Base-by-base conservation (phyloP, 129 eudicot genomes). In the Arctium minus region DNA sequence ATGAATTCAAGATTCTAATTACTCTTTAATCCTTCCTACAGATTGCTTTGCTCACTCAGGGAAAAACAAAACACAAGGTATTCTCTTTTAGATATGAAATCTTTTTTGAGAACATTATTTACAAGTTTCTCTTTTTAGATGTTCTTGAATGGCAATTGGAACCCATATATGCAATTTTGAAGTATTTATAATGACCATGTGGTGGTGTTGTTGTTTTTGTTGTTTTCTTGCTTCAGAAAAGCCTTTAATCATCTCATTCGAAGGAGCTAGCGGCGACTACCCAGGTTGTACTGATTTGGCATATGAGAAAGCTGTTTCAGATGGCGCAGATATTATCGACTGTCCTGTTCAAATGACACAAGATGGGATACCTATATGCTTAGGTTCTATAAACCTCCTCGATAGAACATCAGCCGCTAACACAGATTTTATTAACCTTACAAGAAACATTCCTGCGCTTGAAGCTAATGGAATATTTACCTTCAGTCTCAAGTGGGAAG, bases 181-280 rank as follows among this genome's bases (percentile, higher is more conserved):
- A 44, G 50, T 35, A 48, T 69, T 76, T 68, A 71, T 39, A 2
- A 44, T 39, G 33, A 29, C 85, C 8, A 36, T 0, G 11, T 36
- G 6, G n/a, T 73, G 15, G 72, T 32, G 38, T 70, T 5, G 62
- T 39, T 77, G 37, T 68, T 17, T 60, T 70, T 5, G 62, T 39
- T 77, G 37, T 68, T 17, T 60, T 78, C 37, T 80, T 67, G 70
- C 42, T 93, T 62, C 96, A 96, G 99, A 79, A 39, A 88, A 82
- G 17, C 81, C 92, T 70, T 82, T 89, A 94, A 86, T 93, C 75
- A 88, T 96, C 77, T 77, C 96, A 73, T 78, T 77, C 39, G 90
- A 93, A 79, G 99, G 99, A 81, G 94, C 99, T 75, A 96, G 99
- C 86, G 99, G 99, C 32, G 89, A 91, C 73, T 93, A 86, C 83